Conservation (phyloP, 1,139 yeast species). For the Lodderomyces theae region DNA sequence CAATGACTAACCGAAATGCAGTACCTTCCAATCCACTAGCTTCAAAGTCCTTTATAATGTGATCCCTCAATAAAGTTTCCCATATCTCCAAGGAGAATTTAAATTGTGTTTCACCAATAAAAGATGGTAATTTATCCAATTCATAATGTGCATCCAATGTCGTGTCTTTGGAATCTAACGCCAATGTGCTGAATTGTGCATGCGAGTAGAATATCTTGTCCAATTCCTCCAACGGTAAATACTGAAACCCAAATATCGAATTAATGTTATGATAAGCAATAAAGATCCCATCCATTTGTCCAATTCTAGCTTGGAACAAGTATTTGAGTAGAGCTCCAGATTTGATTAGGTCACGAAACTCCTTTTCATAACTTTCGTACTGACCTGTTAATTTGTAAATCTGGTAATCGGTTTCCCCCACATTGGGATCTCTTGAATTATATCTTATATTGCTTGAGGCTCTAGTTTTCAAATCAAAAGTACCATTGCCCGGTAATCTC, state of each 20-base stretch:
- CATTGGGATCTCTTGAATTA: slow-evolving; percentile 64
- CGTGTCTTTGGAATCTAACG: slow-evolving; percentile 13
- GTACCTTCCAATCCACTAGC: slow-evolving; percentile 10
- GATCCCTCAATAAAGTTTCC: slow-evolving; percentile 45
- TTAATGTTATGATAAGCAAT: slow-evolving; percentile 86
- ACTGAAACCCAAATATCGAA: slow-evolving; percentile 85
- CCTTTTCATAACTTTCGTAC: slow-evolving; percentile 78
- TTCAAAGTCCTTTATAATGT: slow-evolving; percentile 27
- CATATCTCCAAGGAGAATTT: slow-evolving; percentile 59
- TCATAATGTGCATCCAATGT: slow-evolving; percentile 12
- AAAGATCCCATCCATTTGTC: slow-evolving; percentile 95
- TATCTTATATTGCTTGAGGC: slow-evolving; percentile 86
- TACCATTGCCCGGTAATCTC: slow-evolving; percentile 83
- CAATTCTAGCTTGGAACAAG: slow-evolving; percentile 87
- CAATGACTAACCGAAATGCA: slow-evolving; percentile 29
- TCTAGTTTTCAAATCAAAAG: slow-evolving; percentile 88
- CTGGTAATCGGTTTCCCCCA: slow-evolving; percentile 55
- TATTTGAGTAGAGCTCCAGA: slow-evolving; percentile 78
- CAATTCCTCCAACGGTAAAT: slow-evolving; percentile 70
- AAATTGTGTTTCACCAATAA: slow-evolving; percentile 73
- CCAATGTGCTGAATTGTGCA: slow-evolving; percentile 13
- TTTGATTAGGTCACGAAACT: slow-evolving; percentile 68
- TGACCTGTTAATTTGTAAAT: slow-evolving; percentile 59
- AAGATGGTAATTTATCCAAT: slow-evolving; percentile 36
- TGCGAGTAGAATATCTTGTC: slow-evolving; percentile 46